These are phyloP conservation scores for Rhodotorula diobovata DNA, from an alignment of 768 basidiomycete species.

Conservation along the genomic window DNA sequence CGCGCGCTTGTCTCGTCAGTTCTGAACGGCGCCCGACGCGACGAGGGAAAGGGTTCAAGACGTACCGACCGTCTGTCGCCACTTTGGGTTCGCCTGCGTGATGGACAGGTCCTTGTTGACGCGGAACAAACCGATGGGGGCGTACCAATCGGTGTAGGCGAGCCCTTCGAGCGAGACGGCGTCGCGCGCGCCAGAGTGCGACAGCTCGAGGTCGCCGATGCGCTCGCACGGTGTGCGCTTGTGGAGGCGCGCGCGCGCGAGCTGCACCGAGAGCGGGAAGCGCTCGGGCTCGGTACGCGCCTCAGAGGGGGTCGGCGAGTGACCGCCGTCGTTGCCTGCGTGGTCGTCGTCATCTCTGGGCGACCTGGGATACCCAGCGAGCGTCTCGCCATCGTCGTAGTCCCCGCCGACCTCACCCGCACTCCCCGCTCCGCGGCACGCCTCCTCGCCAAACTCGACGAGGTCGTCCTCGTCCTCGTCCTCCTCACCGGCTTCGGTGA, in stretches of 20 bases:
- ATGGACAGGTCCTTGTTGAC: conserved; percentile 15
- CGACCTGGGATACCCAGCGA: not conserved
- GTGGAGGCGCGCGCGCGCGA: not conserved
- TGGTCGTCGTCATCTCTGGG: not conserved
- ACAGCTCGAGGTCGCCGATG: conserved; percentile 9
- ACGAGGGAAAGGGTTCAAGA: not conserved
- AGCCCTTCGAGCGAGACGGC: conserved; percentile 16
- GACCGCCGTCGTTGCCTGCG: not conserved
- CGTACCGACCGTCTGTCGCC: not conserved
- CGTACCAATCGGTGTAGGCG: conserved; percentile 11
- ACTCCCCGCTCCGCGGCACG: not conserved
- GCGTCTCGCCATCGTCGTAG: not conserved
- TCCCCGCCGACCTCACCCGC: not conserved
- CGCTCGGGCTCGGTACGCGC: not conserved
- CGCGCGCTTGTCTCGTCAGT: too few species aligned
- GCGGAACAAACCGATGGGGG: conserved; percentile 16
- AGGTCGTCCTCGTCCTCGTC: not conserved
- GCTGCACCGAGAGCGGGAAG: not conserved
- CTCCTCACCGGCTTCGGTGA: not conserved
- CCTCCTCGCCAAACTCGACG: not conserved
- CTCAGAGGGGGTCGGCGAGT: not conserved
- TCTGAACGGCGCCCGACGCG: too few species aligned
- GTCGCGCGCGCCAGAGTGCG: conserved; percentile 2
- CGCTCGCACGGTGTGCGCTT: not conserved
- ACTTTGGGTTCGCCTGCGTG: conserved; percentile 9